Percentiles rank a stretch among this genome's conserved stretches.
Conservation (phyloP, 2,329 filamentous ascomycete genomes). For the Neoascochyta sp. region DNA sequence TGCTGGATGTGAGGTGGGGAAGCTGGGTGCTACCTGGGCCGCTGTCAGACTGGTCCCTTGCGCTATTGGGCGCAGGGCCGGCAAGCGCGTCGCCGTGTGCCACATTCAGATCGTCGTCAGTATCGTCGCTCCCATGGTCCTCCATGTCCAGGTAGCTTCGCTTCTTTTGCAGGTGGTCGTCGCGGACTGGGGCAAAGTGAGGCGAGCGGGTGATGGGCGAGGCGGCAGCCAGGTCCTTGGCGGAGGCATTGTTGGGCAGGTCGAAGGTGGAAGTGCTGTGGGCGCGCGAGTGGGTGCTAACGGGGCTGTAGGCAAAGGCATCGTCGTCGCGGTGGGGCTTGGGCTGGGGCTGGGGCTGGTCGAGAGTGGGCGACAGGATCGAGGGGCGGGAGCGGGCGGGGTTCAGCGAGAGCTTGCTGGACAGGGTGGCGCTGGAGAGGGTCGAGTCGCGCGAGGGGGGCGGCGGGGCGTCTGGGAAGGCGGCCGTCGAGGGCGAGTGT, state of each 20-base stretch:
- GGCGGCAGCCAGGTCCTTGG: constrained; percentile 13
- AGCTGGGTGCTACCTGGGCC: constrained; percentile 20
- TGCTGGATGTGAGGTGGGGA: constrained; percentile 16
- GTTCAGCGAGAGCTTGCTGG: constrained; percentile 32
- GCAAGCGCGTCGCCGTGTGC: constrained; percentile 20
- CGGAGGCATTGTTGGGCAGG: constrained; percentile 13
- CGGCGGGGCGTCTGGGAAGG: constrained; percentile 32
- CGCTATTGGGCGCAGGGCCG: constrained; percentile 17
- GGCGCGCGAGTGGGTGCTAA: constrained; percentile 20
- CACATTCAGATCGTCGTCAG: constrained; percentile 28
- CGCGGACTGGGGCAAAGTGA: constrained; percentile 17
- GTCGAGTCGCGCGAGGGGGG: constrained; percentile 37
- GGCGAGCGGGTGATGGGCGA: constrained; percentile 14
- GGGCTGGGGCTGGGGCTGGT: constrained; percentile 21
- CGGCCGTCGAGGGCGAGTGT: constrained; percentile 38
- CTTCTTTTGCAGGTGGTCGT: constrained; percentile 16
- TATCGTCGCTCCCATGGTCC: constrained; percentile 32
- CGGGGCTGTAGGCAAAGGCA: constrained; percentile 22
- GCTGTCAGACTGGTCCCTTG: constrained; percentile 22
- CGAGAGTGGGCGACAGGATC: constrained; percentile 14
- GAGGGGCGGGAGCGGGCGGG: constrained; percentile 33
- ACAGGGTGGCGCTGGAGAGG: constrained; percentile 24
- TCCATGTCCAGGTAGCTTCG: constrained; percentile 22
- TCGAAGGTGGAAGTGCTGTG: constrained; percentile 19
- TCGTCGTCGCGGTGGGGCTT: constrained; percentile 23